Percentiles rank a stretch among this genome's conserved stretches.
Evolutionary conservation across 179 eudicot species (phyloP).

Genomic region (Silene vulgaris): DNA sequence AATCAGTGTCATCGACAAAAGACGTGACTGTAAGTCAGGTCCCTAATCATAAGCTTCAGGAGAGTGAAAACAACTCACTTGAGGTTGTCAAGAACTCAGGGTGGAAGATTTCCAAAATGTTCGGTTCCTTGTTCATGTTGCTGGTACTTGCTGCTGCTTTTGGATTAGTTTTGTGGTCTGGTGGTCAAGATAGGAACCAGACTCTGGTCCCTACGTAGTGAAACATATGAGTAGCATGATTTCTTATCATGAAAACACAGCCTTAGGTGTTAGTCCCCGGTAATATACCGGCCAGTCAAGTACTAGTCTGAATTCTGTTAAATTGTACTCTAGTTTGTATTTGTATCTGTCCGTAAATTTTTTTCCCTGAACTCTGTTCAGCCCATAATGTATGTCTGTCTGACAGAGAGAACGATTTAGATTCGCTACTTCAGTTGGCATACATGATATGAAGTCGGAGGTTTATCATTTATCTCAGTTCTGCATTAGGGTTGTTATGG

Average conservation of each 20-base stretch:
- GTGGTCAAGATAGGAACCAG: conserved; percentile 35
- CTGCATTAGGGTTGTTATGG: no score
- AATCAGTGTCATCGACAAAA: conserved; percentile 74
- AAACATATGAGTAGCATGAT: conserved; percentile 8
- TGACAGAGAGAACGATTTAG: no score
- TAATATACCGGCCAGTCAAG: background rate
- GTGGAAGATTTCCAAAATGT: conserved; percentile 25
- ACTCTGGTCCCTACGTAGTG: conserved; percentile 68
- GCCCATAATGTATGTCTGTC: background rate
- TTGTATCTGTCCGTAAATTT: conserved; percentile 12
- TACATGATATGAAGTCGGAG: no score
- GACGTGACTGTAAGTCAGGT: conserved; percentile 25
- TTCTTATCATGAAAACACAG: conserved; percentile 22
- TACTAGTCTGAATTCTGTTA: conserved; percentile 1
- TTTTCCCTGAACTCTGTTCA: background rate
- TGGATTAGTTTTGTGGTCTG: conserved; percentile 37
- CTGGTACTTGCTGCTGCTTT: conserved; percentile 37
- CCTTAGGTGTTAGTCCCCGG: background rate
- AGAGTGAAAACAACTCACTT: conserved; percentile 22
- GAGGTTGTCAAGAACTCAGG: conserved; percentile 22
- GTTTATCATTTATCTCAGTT: no score
- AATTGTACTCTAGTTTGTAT: conserved; percentile 14
- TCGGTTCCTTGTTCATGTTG: conserved; percentile 27
- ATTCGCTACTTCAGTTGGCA: no score
- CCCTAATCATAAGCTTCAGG: conserved; percentile 22